A percentile compares a stretch with the other conserved stretches of the same genome.
Evolutionary conservation across 2,329 filamentous ascomycete species (phyloP).

Genomic region (Helotiales sp.): DNA sequence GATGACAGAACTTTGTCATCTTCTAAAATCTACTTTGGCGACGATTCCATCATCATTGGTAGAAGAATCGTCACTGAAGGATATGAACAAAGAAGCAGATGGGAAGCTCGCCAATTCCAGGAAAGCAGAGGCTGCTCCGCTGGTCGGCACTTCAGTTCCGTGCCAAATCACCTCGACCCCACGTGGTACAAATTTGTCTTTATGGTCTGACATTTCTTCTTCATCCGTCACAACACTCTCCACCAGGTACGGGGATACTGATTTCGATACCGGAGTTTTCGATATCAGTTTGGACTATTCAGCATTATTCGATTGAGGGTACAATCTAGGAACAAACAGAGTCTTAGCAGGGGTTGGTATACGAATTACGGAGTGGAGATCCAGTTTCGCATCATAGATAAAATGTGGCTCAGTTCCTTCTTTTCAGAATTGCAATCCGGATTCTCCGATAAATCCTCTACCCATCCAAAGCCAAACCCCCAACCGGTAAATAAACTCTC

Average conservation of each 20-base stretch:
- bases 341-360: too few species aligned
- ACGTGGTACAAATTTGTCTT: background rate
- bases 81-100: background rate
- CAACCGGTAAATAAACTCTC: too few species aligned
- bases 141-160: background rate
- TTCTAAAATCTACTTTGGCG: background rate
- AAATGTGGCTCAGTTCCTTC: too few species aligned
- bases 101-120: background rate
- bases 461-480: too few species aligned
- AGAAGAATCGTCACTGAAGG: background rate
- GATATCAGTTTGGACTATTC: background rate
- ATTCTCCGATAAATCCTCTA: too few species aligned
- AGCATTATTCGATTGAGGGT: background rate
- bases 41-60: background rate
- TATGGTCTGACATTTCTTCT: background rate
- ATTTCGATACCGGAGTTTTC: background rate
- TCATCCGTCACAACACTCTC: background rate
- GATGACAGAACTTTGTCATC: background rate
- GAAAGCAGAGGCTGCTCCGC: background rate
- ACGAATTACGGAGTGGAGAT: too few species aligned
- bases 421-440: too few species aligned
- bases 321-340: too few species aligned
- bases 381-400: too few species aligned
- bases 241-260: background rate
- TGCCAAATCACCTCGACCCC: background rate